Evolutionary conservation across 345 rosid species (phyloP).

Genomic region (Eucalyptus cloeziana): DNA sequence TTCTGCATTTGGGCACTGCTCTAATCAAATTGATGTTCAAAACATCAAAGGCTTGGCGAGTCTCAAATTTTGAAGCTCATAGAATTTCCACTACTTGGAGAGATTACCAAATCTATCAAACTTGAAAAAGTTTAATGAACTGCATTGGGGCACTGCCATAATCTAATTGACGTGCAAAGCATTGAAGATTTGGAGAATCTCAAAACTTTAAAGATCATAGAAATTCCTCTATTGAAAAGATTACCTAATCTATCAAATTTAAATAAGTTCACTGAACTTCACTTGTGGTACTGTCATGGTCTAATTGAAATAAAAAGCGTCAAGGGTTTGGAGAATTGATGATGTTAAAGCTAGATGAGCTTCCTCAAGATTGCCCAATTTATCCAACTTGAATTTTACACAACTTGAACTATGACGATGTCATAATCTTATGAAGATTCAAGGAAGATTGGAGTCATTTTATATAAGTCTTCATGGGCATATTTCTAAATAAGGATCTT

Average conservation of each 20-base stretch:
- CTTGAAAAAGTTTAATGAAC: not conserved
- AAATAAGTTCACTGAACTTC: not conserved
- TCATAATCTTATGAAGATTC: no score
- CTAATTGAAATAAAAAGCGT: not conserved
- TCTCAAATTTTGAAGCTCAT: no score
- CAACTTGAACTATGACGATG: no score
- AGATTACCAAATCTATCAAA: not conserved
- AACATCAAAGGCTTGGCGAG: not conserved
- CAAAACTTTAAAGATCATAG: not conserved
- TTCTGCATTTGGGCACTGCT: not conserved
- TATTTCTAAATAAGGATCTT: no score
- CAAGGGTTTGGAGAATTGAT: not conserved
- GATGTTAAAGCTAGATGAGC: not conserved
- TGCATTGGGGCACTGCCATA: not conserved
- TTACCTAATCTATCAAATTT: not conserved
- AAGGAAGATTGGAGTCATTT: no score
- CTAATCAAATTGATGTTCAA: not conserved
- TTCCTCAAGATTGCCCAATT: no score
- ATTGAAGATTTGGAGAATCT: not conserved
- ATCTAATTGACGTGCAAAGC: not conserved
- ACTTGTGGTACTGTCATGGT: not conserved
- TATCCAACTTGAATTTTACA: no score
- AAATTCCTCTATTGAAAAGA: not conserved
- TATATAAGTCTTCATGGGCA: no score
- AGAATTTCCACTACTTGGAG: no score